Percentiles rank a stretch among this genome's conserved stretches.
These are phyloP conservation scores for Scleromitrula shiraiana DNA, from an alignment of 2,329 filamentous ascomycete species.

Conservation along the genomic window DNA sequence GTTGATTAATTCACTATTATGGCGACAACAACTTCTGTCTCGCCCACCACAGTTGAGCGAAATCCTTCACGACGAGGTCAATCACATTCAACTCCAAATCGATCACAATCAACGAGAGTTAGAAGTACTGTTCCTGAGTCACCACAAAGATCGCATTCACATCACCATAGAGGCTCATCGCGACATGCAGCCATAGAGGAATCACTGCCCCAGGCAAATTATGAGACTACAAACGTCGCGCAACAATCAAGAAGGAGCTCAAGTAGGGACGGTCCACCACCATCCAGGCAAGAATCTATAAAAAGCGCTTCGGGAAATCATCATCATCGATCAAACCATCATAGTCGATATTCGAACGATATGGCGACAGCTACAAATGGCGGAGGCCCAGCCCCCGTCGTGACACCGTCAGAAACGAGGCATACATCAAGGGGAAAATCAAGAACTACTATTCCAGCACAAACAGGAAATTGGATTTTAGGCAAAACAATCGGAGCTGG, in stretches of 20 bases:
- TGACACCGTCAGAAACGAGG: conserved; percentile 42
- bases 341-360: conserved; percentile 32
- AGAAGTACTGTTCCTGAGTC: conserved; percentile 14
- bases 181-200: conserved; percentile 36
- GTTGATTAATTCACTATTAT: conserved; percentile 14
- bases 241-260: conserved; percentile 25
- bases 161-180: conserved; percentile 31
- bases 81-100: conserved; percentile 21
- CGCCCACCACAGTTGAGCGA: conserved; percentile 22
- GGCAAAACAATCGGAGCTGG: conserved; percentile 96
- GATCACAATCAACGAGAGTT: conserved; percentile 25
- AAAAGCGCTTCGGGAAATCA: conserved; percentile 33
- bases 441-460: conserved; percentile 79
- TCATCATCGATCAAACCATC: conserved; percentile 29
- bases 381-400: conserved; percentile 43
- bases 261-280: conserved; percentile 25
- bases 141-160: conserved; percentile 23
- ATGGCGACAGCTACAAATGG: conserved; percentile 46
- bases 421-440: conserved; percentile 42
- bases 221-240: conserved; percentile 62
- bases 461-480: conserved; percentile 86
- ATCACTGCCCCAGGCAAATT: conserved; percentile 54
- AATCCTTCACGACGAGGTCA: conserved; percentile 17
- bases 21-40: conserved; percentile 21
- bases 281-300: conserved; percentile 22